Base-by-base conservation (phyloP, 169 alveolate species). In the Plasmodium relictum region DNA sequence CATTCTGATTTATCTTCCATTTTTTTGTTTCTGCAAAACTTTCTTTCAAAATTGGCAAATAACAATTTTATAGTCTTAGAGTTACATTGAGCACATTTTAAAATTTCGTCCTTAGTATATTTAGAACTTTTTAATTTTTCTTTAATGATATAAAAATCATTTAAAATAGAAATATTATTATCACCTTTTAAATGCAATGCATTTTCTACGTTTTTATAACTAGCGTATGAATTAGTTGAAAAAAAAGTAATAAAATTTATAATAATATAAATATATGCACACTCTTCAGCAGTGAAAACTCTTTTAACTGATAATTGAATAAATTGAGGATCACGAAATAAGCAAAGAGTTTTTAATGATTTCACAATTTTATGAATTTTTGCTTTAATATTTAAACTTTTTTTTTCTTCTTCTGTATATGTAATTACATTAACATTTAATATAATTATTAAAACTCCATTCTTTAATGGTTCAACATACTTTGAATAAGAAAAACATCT, bases 401-500 rank as follows among this genome's bases (percentile, higher is more conserved):
- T 26, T 26, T 65, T 50, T 16, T 45, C 70, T 41, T 63, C 62
- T 65, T 65, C 89, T 6, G 8, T 10, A 65, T 78, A 16, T 6
- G 16, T 18, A 14, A 78, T 20, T n/a, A 66, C 89, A 63, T 50
- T 78, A 3, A 78, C 89, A 56, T 78, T 78, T 24, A 78, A 24
- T 16, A 78, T 78, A 5, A 78, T 78, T 16, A 78, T n/a, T 18
- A 78, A 44, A 10, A 78, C 89, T 3, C 89, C 89, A 24, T 78
- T 78, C 50, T 78, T 91, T 31, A 95, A 92, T 2, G 97, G 97
- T 70, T 95, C 97, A 18, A 95, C 88, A 59, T 94, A 95, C 71
- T 95, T 95, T 4, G 96, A 72, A 89, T 94, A 94, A 18, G 96
- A 94, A 88, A 93, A 95, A 74, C 93, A 92, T 26, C 94, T 96